A percentile compares a stretch with the other conserved stretches of the same genome.
Evolutionary conservation across 805 yeast species (phyloP).

Genomic region (Saccharomycopsis guyanensis): DNA sequence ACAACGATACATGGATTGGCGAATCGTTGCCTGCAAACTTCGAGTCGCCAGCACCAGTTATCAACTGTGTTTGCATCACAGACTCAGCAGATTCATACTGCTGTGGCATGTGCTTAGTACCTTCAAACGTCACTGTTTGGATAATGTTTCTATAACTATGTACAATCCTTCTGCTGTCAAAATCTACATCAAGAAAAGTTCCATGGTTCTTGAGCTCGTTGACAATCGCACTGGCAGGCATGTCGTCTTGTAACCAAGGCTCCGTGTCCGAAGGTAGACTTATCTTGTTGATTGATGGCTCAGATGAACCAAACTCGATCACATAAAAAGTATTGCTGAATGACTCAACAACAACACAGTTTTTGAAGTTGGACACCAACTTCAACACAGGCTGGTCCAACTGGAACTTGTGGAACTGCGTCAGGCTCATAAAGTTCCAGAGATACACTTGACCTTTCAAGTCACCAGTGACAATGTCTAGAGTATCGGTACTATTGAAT

Average conservation of each 20-base stretch:
- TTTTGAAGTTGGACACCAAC: constrained; percentile 11
- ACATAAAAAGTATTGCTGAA: constrained; percentile 6
- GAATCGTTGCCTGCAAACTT: constrained; percentile 15
- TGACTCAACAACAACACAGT: constrained; percentile 11
- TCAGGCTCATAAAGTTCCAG: constrained; percentile 12
- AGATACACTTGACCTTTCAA: constrained; percentile 14
- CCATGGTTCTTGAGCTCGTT: neutral
- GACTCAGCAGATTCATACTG: neutral
- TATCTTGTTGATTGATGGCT: neutral
- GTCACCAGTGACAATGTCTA: constrained; percentile 19
- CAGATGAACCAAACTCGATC: neutral
- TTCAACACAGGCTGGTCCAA: constrained; percentile 13
- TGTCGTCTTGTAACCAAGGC: too few species aligned
- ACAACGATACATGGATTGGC: constrained; percentile 8
- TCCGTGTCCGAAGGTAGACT: neutral
- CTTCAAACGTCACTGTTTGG: neutral
- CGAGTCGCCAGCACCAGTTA: neutral
- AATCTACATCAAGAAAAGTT: constrained; percentile 15
- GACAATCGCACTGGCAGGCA: neutral
- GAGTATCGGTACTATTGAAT: neutral
- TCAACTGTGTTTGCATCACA: neutral
- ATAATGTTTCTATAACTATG: neutral
- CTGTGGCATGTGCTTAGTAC: neutral
- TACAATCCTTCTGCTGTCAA: constrained; percentile 7
- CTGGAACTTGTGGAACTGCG: neutral